These are phyloP conservation scores for Cubamyces lactineus DNA, from an alignment of 768 basidiomycete species.

Conservation along the genomic window DNA sequence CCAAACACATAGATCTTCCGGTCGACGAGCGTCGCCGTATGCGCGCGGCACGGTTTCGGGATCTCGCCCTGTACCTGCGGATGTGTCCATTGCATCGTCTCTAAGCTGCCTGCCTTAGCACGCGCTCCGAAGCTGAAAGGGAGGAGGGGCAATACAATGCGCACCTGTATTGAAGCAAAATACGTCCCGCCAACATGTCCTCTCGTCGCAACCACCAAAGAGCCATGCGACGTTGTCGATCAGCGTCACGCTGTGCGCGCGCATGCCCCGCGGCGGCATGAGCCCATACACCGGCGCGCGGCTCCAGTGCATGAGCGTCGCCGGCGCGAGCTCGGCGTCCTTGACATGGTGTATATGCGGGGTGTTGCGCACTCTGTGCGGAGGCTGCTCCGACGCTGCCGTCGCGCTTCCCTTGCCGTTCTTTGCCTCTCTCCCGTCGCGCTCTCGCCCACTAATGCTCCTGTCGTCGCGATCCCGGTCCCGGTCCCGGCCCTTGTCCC, in stretches of 20 bases:
- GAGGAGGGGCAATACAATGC: not conserved
- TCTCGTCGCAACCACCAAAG: conserved; percentile 88
- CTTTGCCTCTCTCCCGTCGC: conserved; percentile 21
- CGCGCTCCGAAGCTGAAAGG: not conserved
- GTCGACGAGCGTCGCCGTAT: conserved; percentile 84
- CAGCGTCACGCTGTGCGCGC: conserved; percentile 83
- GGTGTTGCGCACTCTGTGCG: conserved; percentile 46
- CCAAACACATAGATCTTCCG: conserved; percentile 82
- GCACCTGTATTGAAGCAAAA: conserved; percentile 86
- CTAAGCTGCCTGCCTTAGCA: conserved; percentile 41
- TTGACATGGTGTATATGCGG: conserved; percentile 67
- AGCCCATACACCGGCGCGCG: conserved; percentile 77
- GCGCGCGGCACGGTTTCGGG: conserved; percentile 84
- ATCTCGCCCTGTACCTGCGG: conserved; percentile 76
- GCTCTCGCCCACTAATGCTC: conserved; percentile 15
- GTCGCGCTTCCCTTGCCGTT: conserved; percentile 6
- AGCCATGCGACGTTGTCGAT: conserved; percentile 85
- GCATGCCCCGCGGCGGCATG: conserved; percentile 67
- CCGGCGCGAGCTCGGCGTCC: conserved; percentile 61
- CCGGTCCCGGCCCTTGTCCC: conserved; percentile 20
- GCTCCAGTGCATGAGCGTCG: conserved; percentile 86
- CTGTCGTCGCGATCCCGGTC: conserved; percentile 15
- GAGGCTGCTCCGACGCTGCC: conserved; percentile 18
- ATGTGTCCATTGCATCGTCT: conserved; percentile 89
- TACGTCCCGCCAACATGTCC: conserved; percentile 71